Percentiles rank a stretch among this genome's conserved stretches.
Conservation (phyloP, 2,329 filamentous ascomycete species). For the Amphichorda felina region DNA sequence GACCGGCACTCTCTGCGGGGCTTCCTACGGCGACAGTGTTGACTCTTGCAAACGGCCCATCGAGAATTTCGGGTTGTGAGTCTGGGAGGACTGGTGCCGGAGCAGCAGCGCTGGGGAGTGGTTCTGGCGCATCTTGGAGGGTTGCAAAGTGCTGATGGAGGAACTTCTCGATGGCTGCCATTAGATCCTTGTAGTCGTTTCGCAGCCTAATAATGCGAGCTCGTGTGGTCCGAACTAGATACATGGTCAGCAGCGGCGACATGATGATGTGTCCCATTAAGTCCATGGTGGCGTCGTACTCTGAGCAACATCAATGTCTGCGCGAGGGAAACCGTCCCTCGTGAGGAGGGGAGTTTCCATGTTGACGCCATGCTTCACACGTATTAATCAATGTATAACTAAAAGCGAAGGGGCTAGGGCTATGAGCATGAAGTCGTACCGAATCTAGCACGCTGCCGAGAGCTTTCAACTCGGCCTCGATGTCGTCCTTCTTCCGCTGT, state of each 20-base stretch:
- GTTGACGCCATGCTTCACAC: slow-evolving; percentile 67
- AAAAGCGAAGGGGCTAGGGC: neutral
- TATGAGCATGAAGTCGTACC: slow-evolving; percentile 41
- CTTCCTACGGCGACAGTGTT: slow-evolving; percentile 70
- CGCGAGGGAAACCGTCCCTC: slow-evolving; percentile 80
- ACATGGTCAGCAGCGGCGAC: slow-evolving; percentile 3
- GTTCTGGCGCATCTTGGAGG: slow-evolving; percentile 36
- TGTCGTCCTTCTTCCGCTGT: slow-evolving; percentile 68
- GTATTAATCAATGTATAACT: slow-evolving; percentile 9
- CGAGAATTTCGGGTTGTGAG: slow-evolving; percentile 12
- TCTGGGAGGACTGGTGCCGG: slow-evolving; percentile 17
- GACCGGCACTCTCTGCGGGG: slow-evolving; percentile 71
- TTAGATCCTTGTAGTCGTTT: slow-evolving; percentile 88
- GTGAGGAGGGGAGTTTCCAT: slow-evolving; percentile 87
- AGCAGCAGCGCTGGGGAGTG: slow-evolving; percentile 10
- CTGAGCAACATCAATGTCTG: slow-evolving; percentile 90
- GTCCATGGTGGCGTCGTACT: slow-evolving; percentile 39
- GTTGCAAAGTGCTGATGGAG: slow-evolving; percentile 87
- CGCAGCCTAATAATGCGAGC: slow-evolving; percentile 78
- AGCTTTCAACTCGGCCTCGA: slow-evolving; percentile 80
- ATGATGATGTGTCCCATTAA: neutral
- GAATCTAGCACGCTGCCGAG: slow-evolving; percentile 80
- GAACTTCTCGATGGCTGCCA: slow-evolving; percentile 70
- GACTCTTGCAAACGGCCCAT: slow-evolving; percentile 67
- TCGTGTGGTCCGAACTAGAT: slow-evolving; percentile 77